These are phyloP conservation scores for Escovopsis sp. DNA, from an alignment of 2,329 filamentous ascomycete species.

Conservation along the genomic window DNA sequence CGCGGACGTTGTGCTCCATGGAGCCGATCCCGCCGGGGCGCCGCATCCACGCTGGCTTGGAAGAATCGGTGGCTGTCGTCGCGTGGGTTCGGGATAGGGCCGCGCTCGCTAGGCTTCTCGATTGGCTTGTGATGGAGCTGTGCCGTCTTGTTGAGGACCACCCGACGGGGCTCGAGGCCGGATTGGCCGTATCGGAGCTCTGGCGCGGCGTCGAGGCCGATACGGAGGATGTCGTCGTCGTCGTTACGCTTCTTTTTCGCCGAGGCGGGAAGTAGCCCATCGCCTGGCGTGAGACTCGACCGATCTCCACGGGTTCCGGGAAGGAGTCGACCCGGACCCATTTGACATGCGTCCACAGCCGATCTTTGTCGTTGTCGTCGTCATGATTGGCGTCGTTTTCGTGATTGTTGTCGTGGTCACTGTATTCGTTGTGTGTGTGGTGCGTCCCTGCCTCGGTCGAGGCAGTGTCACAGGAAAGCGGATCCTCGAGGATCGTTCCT, in stretches of 20 bases:
- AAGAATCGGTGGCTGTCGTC: constrained; percentile 18
- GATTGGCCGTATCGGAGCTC: constrained; percentile 44
- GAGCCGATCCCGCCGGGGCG: constrained; percentile 83
- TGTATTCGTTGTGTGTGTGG: no score
- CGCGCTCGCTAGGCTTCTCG: constrained; percentile 18
- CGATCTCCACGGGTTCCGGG: constrained; percentile 63
- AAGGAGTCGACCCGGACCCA: constrained; percentile 71
- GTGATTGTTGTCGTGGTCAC: no score
- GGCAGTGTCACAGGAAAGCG: no score
- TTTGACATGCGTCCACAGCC: constrained; percentile 70
- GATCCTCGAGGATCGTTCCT: no score
- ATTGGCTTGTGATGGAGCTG: constrained; percentile 24
- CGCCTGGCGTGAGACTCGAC: constrained; percentile 61
- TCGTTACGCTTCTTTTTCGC: constrained; percentile 65
- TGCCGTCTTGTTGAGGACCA: constrained; percentile 24
- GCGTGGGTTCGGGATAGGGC: constrained; percentile 21
- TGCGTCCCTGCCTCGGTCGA: no score
- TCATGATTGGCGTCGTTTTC: no score
- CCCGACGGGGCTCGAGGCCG: constrained; percentile 21
- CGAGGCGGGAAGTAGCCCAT: constrained; percentile 87
- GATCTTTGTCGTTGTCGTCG: constrained; percentile 33
- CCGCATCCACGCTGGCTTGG: constrained; percentile 47
- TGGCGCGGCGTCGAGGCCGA: constrained; percentile 44
- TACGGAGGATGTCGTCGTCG: constrained; percentile 46
- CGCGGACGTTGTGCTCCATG: constrained; percentile 52